Evolutionary conservation across 2,329 filamentous ascomycete species (phyloP).

Genomic region (Cercospora nicotianae): DNA sequence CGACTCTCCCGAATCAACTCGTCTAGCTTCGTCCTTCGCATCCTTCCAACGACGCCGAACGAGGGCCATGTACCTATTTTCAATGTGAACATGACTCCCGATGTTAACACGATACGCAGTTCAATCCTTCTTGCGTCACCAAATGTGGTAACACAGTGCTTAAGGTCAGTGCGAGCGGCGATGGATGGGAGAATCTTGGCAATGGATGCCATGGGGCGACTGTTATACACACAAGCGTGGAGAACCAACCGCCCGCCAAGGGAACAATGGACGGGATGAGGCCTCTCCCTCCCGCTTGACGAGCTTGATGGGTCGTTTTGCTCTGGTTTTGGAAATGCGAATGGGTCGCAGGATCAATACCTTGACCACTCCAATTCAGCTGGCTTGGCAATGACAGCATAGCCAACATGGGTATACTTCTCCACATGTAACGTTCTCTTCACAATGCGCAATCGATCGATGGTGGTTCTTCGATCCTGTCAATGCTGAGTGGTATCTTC

Average conservation of each 20-base stretch:
- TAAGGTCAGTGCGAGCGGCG: not conserved
- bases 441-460: not conserved
- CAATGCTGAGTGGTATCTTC: conserved; percentile 13
- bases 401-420: not conserved
- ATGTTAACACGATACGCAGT: not conserved
- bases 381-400: not conserved
- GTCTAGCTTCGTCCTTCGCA: not conserved
- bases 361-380: not conserved
- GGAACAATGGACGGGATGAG: not conserved
- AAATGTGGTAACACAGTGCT: not conserved
- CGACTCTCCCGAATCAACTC: not conserved
- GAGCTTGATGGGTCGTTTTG: not conserved
- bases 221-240: not conserved
- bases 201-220: not conserved
- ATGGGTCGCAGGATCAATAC: not conserved
- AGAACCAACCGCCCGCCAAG: not conserved
- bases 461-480: not conserved
- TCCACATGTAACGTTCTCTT: not conserved
- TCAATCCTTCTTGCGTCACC: not conserved
- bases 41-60: not conserved
- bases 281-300: not conserved
- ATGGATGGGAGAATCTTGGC: not conserved
- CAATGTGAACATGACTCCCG: not conserved
- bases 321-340: not conserved
- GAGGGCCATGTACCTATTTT: not conserved